phyloP scores from a whole-genome alignment of 2,329 filamentous ascomycete species.

The Fusarium heterosporum region DNA sequence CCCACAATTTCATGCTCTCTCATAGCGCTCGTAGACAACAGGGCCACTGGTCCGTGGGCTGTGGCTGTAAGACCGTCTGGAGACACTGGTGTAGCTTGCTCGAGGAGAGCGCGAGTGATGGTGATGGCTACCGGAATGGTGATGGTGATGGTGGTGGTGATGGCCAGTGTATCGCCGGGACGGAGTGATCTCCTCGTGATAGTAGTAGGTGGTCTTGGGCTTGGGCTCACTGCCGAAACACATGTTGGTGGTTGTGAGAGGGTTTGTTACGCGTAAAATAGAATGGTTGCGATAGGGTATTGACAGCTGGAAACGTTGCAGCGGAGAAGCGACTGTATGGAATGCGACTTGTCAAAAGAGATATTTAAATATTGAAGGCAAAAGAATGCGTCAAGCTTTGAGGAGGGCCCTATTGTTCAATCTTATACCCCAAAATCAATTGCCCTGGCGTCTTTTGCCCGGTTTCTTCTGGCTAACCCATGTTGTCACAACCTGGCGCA shows the following conservation, averaged over 20 bases:
- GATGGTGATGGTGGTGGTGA: conserved; percentile 52
- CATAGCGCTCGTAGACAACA: conserved; percentile 40
- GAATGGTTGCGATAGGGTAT: conserved; percentile 8
- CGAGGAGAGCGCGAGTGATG: conserved; percentile 53
- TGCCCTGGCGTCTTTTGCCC: conserved; percentile 43
- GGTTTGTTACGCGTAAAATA: conserved; percentile 9
- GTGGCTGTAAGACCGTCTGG: conserved; percentile 52
- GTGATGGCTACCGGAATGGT: conserved; percentile 46
- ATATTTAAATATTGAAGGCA: conserved; percentile 3
- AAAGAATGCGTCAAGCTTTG: conserved; percentile 4
- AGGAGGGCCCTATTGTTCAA: conserved; percentile 35
- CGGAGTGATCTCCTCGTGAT: conserved; percentile 65
- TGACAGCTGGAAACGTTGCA: conserved; percentile 2
- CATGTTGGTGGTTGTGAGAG: conserved; percentile 54
- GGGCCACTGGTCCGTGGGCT: conserved; percentile 60
- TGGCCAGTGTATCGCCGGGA: conserved; percentile 55
- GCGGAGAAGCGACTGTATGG: not conserved
- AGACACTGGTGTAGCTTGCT: conserved; percentile 58
- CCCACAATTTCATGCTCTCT: conserved; percentile 3
- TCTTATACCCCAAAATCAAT: conserved; percentile 43
- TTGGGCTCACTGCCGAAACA: conserved; percentile 61
- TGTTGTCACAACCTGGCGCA: conserved; percentile 38
- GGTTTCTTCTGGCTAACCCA: conserved; percentile 45
- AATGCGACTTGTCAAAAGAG: not conserved
- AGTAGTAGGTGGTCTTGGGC: conserved; percentile 63